Evolutionary conservation across 352 stramenopile genomes (phyloP), one percentile per base, ranked within the genome.

Genomic region (Peronosclerospora sorghi): DNA sequence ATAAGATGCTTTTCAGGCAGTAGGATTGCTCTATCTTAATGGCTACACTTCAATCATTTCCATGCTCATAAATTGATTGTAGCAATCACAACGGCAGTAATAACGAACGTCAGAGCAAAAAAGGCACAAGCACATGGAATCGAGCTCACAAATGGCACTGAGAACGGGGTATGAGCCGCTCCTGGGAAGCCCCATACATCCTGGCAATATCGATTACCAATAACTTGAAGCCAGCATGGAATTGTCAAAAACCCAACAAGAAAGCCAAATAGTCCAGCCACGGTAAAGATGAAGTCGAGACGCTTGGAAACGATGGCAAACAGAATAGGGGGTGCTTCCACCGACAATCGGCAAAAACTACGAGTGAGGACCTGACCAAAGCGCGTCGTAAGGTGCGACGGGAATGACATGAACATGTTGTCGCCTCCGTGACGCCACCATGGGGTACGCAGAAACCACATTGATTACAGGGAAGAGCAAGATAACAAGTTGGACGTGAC

Each of bases 321-420:
- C 14, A 91, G 35, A 35, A 91, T 75, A 23, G 78, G 78, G 13
- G 75, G 78, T 14, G 60, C 62, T 1, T 72, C 59, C 0, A 76
- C 76, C n/a, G 78, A 63, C 15, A 91, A 48, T 6, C 75, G 73
- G 41, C 69, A 85, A 29, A 83, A 45, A 32, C 59, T 81, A 29
- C 74, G 71, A 1, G 74, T 65, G 23, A 63, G 14, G 0, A 47
- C 19, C n/a, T 67, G 41, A 10, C 78, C 62, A 10, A 91, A 61
- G 4, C 62, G 66, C 4, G 40, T 56, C 1, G 67, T 78, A n/a
- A 86, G 39, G n/a, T 59, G 40, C 40, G 68, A 73, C 8, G 78
- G 78, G 35, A 88, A 72, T 15, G 74, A 88, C 72, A 83, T 80
- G 48, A 87, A 60, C 60, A 91, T 82, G 62, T 91, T 91, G 65